phyloP scores from a whole-genome alignment of 331 rosid genomes.

The Acacia pycnantha region DNA sequence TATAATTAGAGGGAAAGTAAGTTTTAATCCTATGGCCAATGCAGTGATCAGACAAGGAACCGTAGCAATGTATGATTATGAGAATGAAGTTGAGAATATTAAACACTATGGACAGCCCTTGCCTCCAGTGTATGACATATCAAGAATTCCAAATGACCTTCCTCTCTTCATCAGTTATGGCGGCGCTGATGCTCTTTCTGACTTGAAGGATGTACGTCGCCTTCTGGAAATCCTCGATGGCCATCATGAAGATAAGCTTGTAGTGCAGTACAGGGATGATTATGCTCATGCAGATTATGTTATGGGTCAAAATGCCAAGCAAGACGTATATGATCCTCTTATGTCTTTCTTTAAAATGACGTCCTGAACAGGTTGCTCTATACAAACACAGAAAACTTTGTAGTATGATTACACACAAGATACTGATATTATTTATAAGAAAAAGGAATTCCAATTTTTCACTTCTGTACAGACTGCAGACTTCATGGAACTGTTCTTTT shows the following conservation, averaged over 20 bases:
- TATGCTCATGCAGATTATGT: conserved; percentile 96
- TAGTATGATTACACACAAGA: not conserved
- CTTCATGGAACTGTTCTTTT: not conserved
- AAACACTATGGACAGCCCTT: conserved; percentile 71
- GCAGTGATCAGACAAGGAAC: conserved; percentile 90
- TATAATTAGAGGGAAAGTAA: conserved; percentile 13
- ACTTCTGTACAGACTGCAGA: not conserved
- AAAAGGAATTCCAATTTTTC: not conserved
- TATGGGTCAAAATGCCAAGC: conserved; percentile 78
- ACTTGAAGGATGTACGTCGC: conserved; percentile 67
- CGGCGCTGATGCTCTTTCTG: conserved; percentile 86
- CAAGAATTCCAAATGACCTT: conserved; percentile 66
- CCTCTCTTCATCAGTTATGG: conserved; percentile 84
- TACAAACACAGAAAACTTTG: not conserved
- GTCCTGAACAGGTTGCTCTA: conserved; percentile 7
- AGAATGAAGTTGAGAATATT: conserved; percentile 49
- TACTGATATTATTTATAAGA: not conserved
- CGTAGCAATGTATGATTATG: conserved; percentile 70
- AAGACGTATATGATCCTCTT: conserved; percentile 81
- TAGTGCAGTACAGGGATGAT: conserved; percentile 73
- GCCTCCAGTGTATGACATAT: conserved; percentile 76
- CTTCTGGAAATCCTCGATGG: conserved; percentile 57
- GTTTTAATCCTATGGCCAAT: conserved; percentile 10
- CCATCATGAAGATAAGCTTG: conserved; percentile 77
- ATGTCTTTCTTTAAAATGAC: conserved; percentile 75